phyloP scores from a whole-genome alignment of 2,329 filamentous ascomycete genomes.

The Calonectria leucothoes region DNA sequence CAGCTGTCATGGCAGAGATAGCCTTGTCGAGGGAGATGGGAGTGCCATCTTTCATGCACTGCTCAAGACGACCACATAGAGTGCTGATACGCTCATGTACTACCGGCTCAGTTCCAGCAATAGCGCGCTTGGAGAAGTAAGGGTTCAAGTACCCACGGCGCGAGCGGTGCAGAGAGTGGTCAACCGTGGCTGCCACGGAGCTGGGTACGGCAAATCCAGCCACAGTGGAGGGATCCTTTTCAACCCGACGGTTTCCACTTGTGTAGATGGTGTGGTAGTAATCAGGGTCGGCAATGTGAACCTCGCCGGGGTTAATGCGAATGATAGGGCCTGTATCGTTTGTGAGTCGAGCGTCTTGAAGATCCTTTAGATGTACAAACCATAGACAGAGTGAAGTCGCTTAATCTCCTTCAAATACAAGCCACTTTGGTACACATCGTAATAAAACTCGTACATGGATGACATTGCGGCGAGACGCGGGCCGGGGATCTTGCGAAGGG shows the following conservation, averaged over 20 bases:
- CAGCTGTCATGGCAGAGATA: neutral
- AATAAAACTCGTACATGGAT: neutral
- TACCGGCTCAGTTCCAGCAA: neutral
- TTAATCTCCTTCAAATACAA: neutral
- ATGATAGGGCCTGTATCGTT: neutral
- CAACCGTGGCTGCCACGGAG: neutral
- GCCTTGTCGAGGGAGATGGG: neutral
- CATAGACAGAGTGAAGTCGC: neutral
- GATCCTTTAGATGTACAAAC: neutral
- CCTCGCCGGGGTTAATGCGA: neutral
- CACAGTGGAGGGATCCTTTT: neutral
- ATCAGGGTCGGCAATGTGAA: neutral
- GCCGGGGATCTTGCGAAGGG: neutral
- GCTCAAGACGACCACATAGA: neutral
- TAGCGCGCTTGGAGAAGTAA: neutral
- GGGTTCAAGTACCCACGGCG: neutral
- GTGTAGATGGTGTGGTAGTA: neutral
- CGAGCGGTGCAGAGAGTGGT: neutral
- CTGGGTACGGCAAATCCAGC: neutral
- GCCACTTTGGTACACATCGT: neutral
- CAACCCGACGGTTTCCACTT: neutral
- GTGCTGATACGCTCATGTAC: neutral
- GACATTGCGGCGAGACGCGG: neutral
- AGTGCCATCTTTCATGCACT: neutral
- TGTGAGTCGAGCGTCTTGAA: neutral